Base-by-base conservation (phyloP, 257 asterid genomes). In the Ilex aquifolium region DNA sequence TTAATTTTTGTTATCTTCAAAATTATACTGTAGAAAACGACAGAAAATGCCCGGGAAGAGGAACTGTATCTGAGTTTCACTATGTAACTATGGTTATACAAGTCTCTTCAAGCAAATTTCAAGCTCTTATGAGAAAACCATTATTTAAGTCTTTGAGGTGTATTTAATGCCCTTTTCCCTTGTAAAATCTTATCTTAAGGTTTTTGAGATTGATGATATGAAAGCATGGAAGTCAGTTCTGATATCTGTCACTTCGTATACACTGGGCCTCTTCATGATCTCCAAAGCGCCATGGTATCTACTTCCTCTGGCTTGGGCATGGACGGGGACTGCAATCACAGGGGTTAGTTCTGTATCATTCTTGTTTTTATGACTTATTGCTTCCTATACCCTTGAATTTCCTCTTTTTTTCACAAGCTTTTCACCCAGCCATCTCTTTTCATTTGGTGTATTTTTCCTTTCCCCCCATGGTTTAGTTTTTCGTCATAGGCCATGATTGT, bases 221-320 rank as follows among this genome's bases (percentile, higher is more conserved):
- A 87, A 90, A 78, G 96, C 99, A 13, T 85, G 84, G 99, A 93
- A 85, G 77, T 87, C 99, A 12, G 95, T 93, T 50, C 61, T 89
- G 81, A 76, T 73, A 71, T 89, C 99, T 40, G 88, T 76, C 53
- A 76, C 88, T 40, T 80, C 97, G 2, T 93, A 93, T 72, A 77
- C 96, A 0, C 56, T 87, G 80, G 99, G 99, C 55, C 86, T 93
- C 51, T 68, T 76, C 74, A 80, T 83, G 95, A 87, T 93, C 69
- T 83, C 97, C 69, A 92, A 92, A 82, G 75, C 96, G 32, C 96
- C 99, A 17, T 90, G 97, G 99, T 93, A 89, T 80, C 83, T 93
- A n/a, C 97, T 93, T 79, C 99, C 99, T 31, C 75, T 93, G 32
- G 96, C 99, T 67, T 93, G 97, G 99, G 96, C 97, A 65, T 93